Evolutionary conservation across 2,329 filamentous ascomycete species (phyloP).

Genomic region (Aspergillus sp.): DNA sequence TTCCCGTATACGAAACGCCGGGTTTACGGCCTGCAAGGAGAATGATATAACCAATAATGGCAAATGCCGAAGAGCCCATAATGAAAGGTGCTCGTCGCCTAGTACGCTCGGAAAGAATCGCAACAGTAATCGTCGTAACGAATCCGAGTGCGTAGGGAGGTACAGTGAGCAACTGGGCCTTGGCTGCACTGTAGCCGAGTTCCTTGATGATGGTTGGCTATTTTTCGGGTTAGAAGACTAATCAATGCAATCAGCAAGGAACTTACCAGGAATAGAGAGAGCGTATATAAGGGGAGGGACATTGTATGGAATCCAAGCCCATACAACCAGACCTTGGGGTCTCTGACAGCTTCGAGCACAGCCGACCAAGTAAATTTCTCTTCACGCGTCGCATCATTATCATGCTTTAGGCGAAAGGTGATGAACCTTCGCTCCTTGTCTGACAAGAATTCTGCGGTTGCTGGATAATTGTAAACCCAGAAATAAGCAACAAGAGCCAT

Average conservation of each 20-base stretch:
- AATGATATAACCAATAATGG: conserved; percentile 66
- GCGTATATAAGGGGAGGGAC: conserved; percentile 60
- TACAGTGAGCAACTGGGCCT: conserved; percentile 62
- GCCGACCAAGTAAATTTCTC: conserved; percentile 72
- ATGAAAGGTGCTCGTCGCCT: conserved; percentile 67
- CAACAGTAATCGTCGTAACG: conserved; percentile 61
- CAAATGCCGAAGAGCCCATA: conserved; percentile 60
- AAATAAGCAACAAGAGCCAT: conserved; percentile 43
- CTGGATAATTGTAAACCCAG: conserved; percentile 49
- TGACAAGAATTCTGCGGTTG: conserved; percentile 46
- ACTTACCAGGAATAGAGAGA: conserved; percentile 42
- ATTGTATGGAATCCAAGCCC: conserved; percentile 73
- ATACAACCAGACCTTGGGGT: conserved; percentile 75
- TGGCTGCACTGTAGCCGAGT: conserved; percentile 46
- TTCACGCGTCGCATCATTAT: conserved; percentile 70
- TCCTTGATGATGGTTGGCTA: conserved; percentile 50
- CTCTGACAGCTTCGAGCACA: conserved; percentile 65
- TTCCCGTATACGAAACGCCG: conserved; percentile 64
- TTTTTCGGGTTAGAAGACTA: background rate
- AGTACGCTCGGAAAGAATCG: conserved; percentile 63
- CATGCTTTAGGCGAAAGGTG: conserved; percentile 65
- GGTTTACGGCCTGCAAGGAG: conserved; percentile 59
- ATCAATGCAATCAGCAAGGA: background rate
- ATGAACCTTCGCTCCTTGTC: conserved; percentile 62
- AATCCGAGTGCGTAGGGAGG: conserved; percentile 69